Conservation (phyloP, 495 filamentous ascomycete species). For the Xylaria cubensis region DNA sequence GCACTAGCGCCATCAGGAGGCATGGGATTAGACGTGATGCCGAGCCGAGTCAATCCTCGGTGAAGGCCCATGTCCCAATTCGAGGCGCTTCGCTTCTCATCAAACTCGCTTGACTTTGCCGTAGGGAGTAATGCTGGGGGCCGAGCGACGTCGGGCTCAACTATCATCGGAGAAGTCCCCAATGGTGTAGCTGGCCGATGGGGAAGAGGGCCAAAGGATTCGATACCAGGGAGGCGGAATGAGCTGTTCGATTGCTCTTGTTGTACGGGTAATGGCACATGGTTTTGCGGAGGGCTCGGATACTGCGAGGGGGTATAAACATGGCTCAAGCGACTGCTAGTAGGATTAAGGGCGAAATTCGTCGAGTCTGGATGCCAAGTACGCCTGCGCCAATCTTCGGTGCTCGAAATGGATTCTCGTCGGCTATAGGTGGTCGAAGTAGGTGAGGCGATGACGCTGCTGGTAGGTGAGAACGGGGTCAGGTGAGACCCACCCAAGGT, state of each 20-base stretch:
- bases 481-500: conserved; percentile 58
- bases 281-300: conserved; percentile 59
- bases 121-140: conserved; percentile 49
- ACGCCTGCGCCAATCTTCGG: conserved; percentile 76
- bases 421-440: conserved; percentile 71
- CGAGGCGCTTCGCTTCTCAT: conserved; percentile 66
- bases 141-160: conserved; percentile 58
- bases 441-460: conserved; percentile 70
- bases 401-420: conserved; percentile 63
- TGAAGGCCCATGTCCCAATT: conserved; percentile 83
- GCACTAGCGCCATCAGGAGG: conserved; percentile 60
- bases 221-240: conserved; percentile 82
- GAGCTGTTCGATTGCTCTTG: conserved; percentile 39
- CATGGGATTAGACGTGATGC: conserved; percentile 67
- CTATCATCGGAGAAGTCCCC: conserved; percentile 71
- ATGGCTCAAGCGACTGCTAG: conserved; percentile 54
- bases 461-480: conserved; percentile 62
- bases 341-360: conserved; percentile 44
- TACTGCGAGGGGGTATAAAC: conserved; percentile 66
- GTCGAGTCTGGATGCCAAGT: conserved; percentile 91
- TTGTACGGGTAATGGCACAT: conserved; percentile 52
- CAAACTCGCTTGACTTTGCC: conserved; percentile 55
- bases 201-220: conserved; percentile 50
- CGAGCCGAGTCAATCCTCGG: conserved; percentile 73
- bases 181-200: conserved; percentile 63